Evolutionary conservation across 208 protist genomes (phyloP), one percentile per base, ranked within the genome.

Genomic region (Wallacemonas sp.): DNA sequence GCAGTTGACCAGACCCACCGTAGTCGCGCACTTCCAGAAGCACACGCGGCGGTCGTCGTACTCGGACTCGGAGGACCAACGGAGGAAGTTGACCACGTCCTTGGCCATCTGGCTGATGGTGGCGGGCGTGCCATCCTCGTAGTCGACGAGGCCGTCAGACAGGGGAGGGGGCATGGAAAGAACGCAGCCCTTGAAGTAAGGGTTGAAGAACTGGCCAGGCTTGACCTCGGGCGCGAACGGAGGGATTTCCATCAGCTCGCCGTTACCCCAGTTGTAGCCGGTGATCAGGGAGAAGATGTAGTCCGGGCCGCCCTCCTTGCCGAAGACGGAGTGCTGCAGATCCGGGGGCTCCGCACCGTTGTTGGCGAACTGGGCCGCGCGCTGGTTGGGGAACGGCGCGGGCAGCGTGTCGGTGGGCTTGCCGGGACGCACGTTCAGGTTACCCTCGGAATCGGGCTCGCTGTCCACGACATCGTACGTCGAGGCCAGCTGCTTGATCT

Each of bases 221-320:
- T 92, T 92, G 62, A 92, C 57, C 73, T 95, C 86, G 25, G 86
- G 86, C 45, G 86, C 86, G 55, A 92, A 95, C 16, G 89, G 89
- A 5, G 89, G 89, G 50, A 95, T 73, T 61, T 88, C 81, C 74
- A 95, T 63, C 55, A 95, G 80, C 76, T 94, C 84, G 48, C 97
- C 98, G 71, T 97, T 93, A 63, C 96, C 92, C 77, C 98, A 87
- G 67, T 86, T 86, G 86, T 99, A 99, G 75, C 97, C 98, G 18
- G 97, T 99, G 20, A 99, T 89, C 22, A 99, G 87, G 25, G 98
- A 90, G 76, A 99, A 99, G 70, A 99, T 82, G 78, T 99, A 99
- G 79, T 99, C 93, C 48, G 88, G 81, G n/a, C 92, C 87, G 23
- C 85, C 91, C 61, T 94, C 87, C 75, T 97, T 94, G 28, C 96